Conservation (phyloP, 495 filamentous ascomycete genomes). For the Aspergillus conjunctus region DNA sequence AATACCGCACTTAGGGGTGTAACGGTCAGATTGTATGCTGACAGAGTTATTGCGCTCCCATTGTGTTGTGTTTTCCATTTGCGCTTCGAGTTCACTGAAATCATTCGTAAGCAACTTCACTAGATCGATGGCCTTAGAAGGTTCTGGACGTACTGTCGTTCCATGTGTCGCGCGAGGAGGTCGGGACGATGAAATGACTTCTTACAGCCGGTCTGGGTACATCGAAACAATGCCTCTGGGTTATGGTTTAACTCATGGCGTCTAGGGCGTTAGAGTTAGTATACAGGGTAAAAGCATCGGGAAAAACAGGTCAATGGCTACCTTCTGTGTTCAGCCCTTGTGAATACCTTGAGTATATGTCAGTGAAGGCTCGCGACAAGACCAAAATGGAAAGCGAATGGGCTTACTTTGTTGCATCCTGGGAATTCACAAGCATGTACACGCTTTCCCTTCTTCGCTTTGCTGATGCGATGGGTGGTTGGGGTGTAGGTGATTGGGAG, state of each 20-base stretch:
- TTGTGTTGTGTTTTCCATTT: conserved; percentile 35
- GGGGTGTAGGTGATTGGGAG: conserved; percentile 61
- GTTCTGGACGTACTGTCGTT: conserved; percentile 69
- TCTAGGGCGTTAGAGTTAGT: conserved; percentile 43
- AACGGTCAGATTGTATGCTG: conserved; percentile 28
- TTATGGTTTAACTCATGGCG: conserved; percentile 88
- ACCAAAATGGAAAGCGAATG: conserved; percentile 8
- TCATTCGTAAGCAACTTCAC: too few relatives aligned
- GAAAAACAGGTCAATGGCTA: conserved; percentile 37
- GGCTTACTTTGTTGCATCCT: conserved; percentile 64
- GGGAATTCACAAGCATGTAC: conserved; percentile 70
- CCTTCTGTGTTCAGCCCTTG: conserved; percentile 84
- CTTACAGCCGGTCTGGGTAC: conserved; percentile 68
- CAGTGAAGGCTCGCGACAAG: background rate
- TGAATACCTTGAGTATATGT: conserved; percentile 61
- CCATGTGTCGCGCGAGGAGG: conserved; percentile 74
- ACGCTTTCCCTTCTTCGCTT: conserved; percentile 80
- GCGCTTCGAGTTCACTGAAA: conserved; percentile 44
- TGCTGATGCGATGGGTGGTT: conserved; percentile 74
- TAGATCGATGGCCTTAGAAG: too few relatives aligned
- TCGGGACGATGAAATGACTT: conserved; percentile 82
- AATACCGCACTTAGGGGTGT: conserved; percentile 35
- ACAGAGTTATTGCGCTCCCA: conserved; percentile 37
- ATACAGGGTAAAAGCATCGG: background rate
- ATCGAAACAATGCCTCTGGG: conserved; percentile 65